These are phyloP conservation scores for Nakazawaea pomicola DNA, from an alignment of 805 yeast genomes.

Conservation along the genomic window DNA sequence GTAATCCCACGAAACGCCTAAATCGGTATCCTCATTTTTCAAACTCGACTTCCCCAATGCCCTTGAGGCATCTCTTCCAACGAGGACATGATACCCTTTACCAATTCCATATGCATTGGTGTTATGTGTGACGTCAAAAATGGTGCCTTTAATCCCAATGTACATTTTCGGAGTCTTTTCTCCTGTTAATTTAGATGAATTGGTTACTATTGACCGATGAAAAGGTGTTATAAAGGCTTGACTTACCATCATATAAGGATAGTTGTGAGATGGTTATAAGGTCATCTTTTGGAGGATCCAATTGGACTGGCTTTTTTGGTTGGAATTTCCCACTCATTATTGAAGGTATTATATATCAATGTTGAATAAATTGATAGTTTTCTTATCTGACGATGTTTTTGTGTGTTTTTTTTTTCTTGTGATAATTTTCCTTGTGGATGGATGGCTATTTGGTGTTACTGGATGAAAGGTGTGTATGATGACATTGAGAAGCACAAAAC, in stretches of 20 bases:
- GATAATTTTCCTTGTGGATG: too few species aligned
- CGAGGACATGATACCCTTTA: slow-evolving; percentile 62
- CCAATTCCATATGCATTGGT: slow-evolving; percentile 71
- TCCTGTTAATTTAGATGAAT: slow-evolving; percentile 23
- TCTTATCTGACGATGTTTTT: background rate
- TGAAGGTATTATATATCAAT: background rate
- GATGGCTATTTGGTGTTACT: too few species aligned
- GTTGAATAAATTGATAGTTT: background rate
- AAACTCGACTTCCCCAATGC: slow-evolving; percentile 68
- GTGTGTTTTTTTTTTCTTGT: background rate
- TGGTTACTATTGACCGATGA: background rate
- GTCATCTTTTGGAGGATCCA: slow-evolving; percentile 46
- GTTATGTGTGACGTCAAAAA: slow-evolving; percentile 75
- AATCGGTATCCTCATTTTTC: slow-evolving; percentile 45
- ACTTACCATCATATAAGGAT: slow-evolving; percentile 40
- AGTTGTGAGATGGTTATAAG: slow-evolving; percentile 38
- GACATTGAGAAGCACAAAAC: too few species aligned
- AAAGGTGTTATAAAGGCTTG: background rate
- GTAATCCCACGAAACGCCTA: slow-evolving; percentile 40
- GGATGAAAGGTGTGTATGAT: too few species aligned
- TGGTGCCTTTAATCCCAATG: slow-evolving; percentile 70
- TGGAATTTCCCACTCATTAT: slow-evolving; percentile 32
- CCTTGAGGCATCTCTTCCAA: slow-evolving; percentile 74
- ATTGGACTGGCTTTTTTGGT: slow-evolving; percentile 48
- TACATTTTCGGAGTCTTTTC: slow-evolving; percentile 43